phyloP scores from a whole-genome alignment of 2,329 filamentous ascomycete genomes.

The Nemania abortiva region DNA sequence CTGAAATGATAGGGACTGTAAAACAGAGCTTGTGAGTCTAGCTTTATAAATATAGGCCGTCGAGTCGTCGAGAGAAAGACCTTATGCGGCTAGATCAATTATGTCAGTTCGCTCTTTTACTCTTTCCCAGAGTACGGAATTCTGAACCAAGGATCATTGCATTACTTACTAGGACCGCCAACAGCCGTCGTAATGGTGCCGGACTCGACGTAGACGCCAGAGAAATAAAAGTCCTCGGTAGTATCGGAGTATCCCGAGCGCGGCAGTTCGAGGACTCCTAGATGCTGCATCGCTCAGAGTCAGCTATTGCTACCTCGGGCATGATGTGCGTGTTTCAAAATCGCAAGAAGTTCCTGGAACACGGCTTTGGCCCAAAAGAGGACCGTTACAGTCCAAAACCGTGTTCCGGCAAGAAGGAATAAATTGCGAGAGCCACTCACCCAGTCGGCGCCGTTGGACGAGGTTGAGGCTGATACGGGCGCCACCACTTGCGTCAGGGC shows the following conservation, averaged over 20 bases:
- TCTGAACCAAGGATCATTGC: background rate
- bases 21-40: background rate
- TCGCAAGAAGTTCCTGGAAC: too few relatives aligned
- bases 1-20: background rate
- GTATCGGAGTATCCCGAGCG: slow-evolving; percentile 66
- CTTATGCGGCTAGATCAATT: slow-evolving; percentile 21
- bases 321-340: too few relatives aligned
- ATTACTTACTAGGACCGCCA: slow-evolving; percentile 46
- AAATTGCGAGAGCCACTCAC: too few relatives aligned
- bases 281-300: slow-evolving; percentile 59
- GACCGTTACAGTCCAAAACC: too few relatives aligned
- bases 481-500: slow-evolving; percentile 70
- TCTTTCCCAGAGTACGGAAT: background rate
- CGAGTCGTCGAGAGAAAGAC: background rate
- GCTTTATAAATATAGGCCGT: background rate
- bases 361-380: too few relatives aligned
- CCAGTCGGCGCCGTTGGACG: slow-evolving; percentile 76
- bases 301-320: too few relatives aligned
- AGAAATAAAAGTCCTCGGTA: slow-evolving; percentile 78
- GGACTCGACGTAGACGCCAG: slow-evolving; percentile 77
- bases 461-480: slow-evolving; percentile 70
- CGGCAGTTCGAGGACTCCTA: slow-evolving; percentile 76
- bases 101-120: slow-evolving; percentile 6
- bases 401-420: too few relatives aligned
- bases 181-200: slow-evolving; percentile 58